Conservation (phyloP, 2,329 filamentous ascomycete genomes). For the Fusarium longipes region DNA sequence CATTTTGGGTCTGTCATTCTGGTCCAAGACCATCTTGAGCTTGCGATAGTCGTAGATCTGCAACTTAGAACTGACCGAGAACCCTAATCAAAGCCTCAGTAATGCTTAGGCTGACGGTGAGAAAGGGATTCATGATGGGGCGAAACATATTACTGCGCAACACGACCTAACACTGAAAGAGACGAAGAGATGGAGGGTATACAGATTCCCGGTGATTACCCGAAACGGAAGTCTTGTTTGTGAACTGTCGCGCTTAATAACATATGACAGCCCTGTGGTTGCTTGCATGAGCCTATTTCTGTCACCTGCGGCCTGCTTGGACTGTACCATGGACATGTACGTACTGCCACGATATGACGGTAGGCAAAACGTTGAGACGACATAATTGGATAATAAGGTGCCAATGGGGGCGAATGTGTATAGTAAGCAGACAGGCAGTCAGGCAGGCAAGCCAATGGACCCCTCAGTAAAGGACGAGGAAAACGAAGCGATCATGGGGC, state of each 20-base stretch:
- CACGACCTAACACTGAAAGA: neutral
- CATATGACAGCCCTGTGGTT: slow-evolving; percentile 24
- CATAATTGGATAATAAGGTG: slow-evolving; percentile 20
- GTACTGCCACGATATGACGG: neutral
- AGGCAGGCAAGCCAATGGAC: slow-evolving; percentile 1
- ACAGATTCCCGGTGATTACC: slow-evolving; percentile 28
- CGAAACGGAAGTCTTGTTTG: slow-evolving; percentile 15
- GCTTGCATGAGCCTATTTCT: slow-evolving; percentile 30
- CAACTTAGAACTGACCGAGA: slow-evolving; percentile 3
- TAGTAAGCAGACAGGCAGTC: slow-evolving; percentile 28
- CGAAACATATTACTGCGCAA: neutral
- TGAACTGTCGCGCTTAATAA: slow-evolving; percentile 23
- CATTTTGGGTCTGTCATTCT: slow-evolving; percentile 21
- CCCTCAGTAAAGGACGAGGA: slow-evolving; percentile 9
- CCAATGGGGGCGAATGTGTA: slow-evolving; percentile 22
- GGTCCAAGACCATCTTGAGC: neutral
- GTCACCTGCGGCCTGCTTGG: slow-evolving; percentile 21
- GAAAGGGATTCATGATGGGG: slow-evolving; percentile 1
- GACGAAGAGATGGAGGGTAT: slow-evolving; percentile 12
- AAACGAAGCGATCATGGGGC: slow-evolving; percentile 27
- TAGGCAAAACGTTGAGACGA: neutral
- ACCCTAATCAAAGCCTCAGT: neutral
- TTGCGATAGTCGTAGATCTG: slow-evolving; percentile 4
- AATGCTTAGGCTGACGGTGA: slow-evolving; percentile 3
- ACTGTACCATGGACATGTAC: too few species aligned